Conservation (phyloP, 805 yeast species). For the Kregervanrija pseudodelftensis region DNA sequence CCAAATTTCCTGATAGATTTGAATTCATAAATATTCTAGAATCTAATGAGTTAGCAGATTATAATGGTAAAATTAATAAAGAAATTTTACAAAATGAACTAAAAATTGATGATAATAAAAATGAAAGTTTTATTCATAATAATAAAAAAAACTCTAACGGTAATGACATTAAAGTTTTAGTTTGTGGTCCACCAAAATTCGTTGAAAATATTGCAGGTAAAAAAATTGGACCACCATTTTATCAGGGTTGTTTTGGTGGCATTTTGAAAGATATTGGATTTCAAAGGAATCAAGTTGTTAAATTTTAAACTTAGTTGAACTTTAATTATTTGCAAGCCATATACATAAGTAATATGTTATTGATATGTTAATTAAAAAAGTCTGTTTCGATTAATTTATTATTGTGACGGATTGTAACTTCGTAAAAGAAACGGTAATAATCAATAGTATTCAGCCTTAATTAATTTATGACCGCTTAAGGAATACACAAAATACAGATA, state of each 20-base stretch:
- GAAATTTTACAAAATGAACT: neutral
- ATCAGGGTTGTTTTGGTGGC: constrained; percentile 1
- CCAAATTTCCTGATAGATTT: constrained; percentile 3
- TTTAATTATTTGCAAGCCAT: too few relatives aligned
- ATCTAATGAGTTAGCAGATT: neutral
- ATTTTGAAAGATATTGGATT: constrained; percentile 1
- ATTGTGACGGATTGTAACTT: too few relatives aligned
- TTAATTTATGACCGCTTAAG: too few relatives aligned
- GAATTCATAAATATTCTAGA: constrained; percentile 2
- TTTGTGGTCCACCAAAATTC: constrained; percentile 3
- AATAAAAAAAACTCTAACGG: too few relatives aligned
- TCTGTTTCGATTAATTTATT: too few relatives aligned
- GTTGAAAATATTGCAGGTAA: neutral
- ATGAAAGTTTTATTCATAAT: too few relatives aligned
- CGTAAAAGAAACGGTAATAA: too few relatives aligned
- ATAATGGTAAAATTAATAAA: neutral
- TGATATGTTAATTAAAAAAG: too few relatives aligned
- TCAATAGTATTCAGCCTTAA: too few relatives aligned
- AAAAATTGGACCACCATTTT: constrained; percentile 1
- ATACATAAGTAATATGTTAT: too few relatives aligned
- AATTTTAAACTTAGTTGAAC: neutral
- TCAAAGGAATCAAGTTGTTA: neutral
- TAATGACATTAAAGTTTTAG: neutral
- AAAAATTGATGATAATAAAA: neutral
- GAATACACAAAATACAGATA: too few relatives aligned